Base-by-base conservation (phyloP, 768 basidiomycete genomes). In the Pleurotus cornucopiae region DNA sequence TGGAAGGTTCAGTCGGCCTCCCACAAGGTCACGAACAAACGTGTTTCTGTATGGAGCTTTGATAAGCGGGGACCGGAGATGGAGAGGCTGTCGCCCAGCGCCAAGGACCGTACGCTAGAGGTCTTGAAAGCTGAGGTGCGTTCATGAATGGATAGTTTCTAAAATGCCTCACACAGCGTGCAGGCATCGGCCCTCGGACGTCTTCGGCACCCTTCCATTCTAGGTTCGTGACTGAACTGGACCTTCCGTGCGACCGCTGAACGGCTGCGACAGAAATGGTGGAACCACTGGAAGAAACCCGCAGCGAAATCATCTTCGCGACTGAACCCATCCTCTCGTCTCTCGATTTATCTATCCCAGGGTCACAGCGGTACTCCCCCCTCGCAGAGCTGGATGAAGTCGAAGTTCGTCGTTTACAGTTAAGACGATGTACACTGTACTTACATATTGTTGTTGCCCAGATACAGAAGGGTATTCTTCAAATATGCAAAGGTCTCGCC, bases 381-480 rank as follows among this genome's bases (percentile, higher is more conserved):
- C 66, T 84, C 54, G 83, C 89, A 13, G 96, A 98, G 66, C 74
- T 99, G 20, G 97, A 99, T 69, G 97, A 99, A 75, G 88, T 98
- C 41, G 97, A 99, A 76, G 94, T 91, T 37, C 58, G 79, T 72
- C 6, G 38, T 26, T 34, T 39, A 81, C 81, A n/a, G 55, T 72
- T 64, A 13, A 40, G 7, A 58, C 46, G 51, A 18, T 26, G 47
- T 54, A 26, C 26, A 9, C 41, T 47, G 25, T 57, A 45, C 57
- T 59, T 51, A 58, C 61, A 21, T 56, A 49, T 53, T 45, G 16
- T 46, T 39, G 57, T 38, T 34, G 3, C 58, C 30, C 61, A 93
- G 90, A 94, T 98, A 39, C 97, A 98, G 67, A 98, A 98, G 71
- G 97, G 97, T 12, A 86, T 96, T 30, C 76, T 98, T 41, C 97